Evolutionary conservation across 23 red algal species (phyloP).

Genomic region (Agarophyton chilense): DNA sequence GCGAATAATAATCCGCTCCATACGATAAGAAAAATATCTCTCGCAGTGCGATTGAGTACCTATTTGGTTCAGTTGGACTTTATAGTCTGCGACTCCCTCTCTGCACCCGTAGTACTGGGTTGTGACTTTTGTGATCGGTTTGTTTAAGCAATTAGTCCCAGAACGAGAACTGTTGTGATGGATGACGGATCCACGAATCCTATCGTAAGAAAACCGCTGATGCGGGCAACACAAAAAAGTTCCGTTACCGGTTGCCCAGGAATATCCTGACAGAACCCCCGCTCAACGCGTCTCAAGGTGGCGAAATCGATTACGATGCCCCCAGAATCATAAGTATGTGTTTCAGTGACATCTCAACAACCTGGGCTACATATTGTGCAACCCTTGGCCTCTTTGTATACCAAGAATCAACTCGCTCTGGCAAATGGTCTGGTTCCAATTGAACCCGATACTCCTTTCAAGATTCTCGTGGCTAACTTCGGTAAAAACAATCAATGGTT

Average conservation of each 20-base stretch:
- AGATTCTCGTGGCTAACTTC: not conserved
- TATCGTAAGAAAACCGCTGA: not conserved
- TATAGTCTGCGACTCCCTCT: not conserved
- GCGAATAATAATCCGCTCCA: too few relatives aligned
- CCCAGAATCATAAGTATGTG: not conserved
- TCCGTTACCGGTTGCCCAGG: too few relatives aligned
- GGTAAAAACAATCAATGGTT: too few relatives aligned
- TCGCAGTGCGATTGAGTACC: too few relatives aligned
- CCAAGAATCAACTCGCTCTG: not conserved
- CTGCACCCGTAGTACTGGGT: not conserved
- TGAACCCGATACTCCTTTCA: constrained; percentile 10
- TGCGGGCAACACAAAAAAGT: too few relatives aligned
- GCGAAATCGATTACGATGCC: not conserved
- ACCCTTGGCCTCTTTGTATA: too few relatives aligned
- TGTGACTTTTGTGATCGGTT: too few relatives aligned
- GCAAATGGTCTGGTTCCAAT: constrained; percentile 11
- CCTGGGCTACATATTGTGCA: too few relatives aligned
- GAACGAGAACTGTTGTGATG: too few relatives aligned
- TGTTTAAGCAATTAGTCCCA: too few relatives aligned
- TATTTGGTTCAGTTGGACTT: not conserved
- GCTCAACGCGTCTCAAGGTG: not conserved
- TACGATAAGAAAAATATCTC: too few relatives aligned
- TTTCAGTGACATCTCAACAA: not conserved
- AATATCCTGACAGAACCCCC: too few relatives aligned
- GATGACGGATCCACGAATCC: not conserved